Base-by-base conservation (phyloP, 2,329 filamentous ascomycete genomes). In the Canariomyces notabilis region DNA sequence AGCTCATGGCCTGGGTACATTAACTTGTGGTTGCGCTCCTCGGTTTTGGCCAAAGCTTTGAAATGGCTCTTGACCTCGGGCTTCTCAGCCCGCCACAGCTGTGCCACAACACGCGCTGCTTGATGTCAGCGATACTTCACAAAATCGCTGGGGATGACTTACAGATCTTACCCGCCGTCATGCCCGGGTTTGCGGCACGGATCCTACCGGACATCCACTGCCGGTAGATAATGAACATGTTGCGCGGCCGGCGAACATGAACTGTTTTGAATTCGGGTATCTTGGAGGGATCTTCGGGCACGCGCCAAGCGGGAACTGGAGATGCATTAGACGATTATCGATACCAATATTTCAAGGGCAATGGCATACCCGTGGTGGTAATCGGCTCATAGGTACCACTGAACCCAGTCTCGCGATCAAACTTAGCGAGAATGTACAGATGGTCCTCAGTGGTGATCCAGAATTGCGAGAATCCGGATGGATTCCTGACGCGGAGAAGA, bases 191-290 rank as follows among this genome's bases (percentile, higher is more conserved):
- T 23, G 26, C 23, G 14, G 43, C 39, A 29, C 49, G 51, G 9
- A 54, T 44, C n/a, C 21, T 44, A 29, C 37, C 23, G 2, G 47
- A 48, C 50, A 50, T 50, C 48, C 45, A 48, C 44, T 53, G 50
- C 23, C 50, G 50, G 22, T 50, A 52, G 33, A 53, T 40, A 29
- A 53, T 53, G 44, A 53, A 53, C 20, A 45, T 44, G 12, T 53
- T 53, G 3, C 50, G 32, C 5, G 50, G 50, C 12, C 50, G 41
- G 15, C 43, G 50, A 18, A 53, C 48, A 22, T 39, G 40, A 15
- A 46, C 15, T 33, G 50, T 49, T 15, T 40, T n/a, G 11, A 44
- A 36, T 7, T 38, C 37, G 19, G 23, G 6, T 6, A 20, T 19
- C 4, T 29, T 23, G n/a, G 33, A 12, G 15, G 22, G n/a, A n/a